phyloP scores from a whole-genome alignment of 2,329 filamentous ascomycete species.

The Fusarium chuoi region DNA sequence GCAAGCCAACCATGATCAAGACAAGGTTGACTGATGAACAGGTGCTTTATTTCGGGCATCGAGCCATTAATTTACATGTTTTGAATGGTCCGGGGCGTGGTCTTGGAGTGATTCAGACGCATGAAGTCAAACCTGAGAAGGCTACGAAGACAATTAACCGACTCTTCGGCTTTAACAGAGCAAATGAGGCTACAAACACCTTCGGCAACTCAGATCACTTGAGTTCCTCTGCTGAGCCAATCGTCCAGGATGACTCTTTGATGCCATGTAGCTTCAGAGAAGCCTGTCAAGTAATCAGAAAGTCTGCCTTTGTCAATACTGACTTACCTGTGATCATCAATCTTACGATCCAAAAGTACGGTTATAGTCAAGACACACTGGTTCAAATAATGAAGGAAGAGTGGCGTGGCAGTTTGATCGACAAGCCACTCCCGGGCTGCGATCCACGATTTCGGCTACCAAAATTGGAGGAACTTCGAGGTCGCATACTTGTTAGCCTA shows the following conservation, averaged over 20 bases:
- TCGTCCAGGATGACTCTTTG: background rate
- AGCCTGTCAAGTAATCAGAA: background rate
- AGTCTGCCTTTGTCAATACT: fast-evolving
- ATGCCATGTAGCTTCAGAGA: background rate
- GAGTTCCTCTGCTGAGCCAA: background rate
- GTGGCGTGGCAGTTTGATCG: fast-evolving
- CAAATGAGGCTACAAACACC: no score
- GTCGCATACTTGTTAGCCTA: background rate
- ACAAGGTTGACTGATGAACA: fast-evolving
- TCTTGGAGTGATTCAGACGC: no score
- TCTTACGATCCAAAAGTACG: no score
- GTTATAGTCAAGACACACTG: no score
- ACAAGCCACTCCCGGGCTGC: fast-evolving
- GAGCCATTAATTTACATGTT: background rate
- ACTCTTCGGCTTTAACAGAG: fast-evolving
- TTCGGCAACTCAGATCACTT: fast-evolving
- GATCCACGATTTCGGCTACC: background rate
- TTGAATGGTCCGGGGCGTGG: background rate
- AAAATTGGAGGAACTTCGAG: background rate
- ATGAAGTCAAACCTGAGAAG: background rate
- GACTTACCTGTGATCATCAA: background rate
- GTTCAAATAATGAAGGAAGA: background rate
- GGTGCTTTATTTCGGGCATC: background rate
- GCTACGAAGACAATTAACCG: fast-evolving
- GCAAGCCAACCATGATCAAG: fast-evolving